Conservation (phyloP, 176 grass and related monocot species). For the Rhynchospora pubera region DNA sequence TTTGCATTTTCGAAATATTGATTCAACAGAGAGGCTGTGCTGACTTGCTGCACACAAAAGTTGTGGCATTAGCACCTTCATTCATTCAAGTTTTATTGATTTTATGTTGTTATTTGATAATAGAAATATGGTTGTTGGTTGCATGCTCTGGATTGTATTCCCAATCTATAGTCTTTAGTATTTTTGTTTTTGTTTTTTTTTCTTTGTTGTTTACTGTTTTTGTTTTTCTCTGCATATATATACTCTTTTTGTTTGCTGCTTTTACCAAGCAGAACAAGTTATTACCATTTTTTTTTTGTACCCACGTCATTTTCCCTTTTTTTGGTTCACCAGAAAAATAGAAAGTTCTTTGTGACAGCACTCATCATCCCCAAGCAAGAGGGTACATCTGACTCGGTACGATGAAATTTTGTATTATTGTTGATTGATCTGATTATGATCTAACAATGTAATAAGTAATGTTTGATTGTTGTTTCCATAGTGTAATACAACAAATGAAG, state of each 20-base stretch:
- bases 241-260: background rate
- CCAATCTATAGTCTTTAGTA: background rate
- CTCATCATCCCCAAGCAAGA: conserved; percentile 53
- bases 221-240: background rate
- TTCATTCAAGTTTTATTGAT: background rate
- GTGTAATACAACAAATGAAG: conserved; percentile 57
- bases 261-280: background rate
- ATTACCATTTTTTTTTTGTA: conserved; percentile 8
- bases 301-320: background rate
- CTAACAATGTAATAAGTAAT: background rate
- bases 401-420: conserved; percentile 1
- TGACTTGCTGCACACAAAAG: background rate
- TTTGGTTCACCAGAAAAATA: conserved; percentile 49
- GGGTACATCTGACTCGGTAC: conserved; percentile 40
- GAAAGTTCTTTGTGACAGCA: conserved; percentile 49
- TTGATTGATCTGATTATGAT: background rate
- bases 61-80: too few relatives aligned
- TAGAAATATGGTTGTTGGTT: background rate
- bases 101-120: background rate
- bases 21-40: too few relatives aligned
- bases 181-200: background rate
- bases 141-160: background rate
- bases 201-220: background rate
- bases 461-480: conserved; percentile 15
- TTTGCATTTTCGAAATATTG: background rate